Base-by-base conservation (phyloP, 2,329 filamentous ascomycete species). In the Apiospora saccharicola region DNA sequence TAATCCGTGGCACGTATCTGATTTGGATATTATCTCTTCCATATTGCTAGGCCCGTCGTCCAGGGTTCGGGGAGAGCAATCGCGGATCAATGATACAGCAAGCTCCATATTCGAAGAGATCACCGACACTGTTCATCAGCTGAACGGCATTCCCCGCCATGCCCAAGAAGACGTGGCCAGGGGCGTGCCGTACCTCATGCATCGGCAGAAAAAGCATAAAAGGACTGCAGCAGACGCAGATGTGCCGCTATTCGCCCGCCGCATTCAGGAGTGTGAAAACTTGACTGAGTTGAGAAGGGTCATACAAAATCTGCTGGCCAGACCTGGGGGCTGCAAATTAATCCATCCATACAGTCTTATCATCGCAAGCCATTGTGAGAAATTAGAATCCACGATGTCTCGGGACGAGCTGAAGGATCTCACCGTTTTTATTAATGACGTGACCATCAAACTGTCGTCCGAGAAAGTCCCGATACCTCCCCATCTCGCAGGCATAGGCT, bases 21-120 rank as follows among this genome's bases (percentile, higher is more conserved):
- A 83, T 67, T 77, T 83, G 67, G 86, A 88, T 75, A 73, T 88
- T 30, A 76, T 87, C 7, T 34, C 57, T 70, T 82, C 82, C 13
- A 79, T 78, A 22, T 82, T 84, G 19, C 77, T 88, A 12, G 51
- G 74, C 7, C 30, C 57, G 6, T 41, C 57, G 2, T 64, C 14
- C 3, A 41, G 19, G 19, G 57, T 57, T 71, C 24, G 47, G 72
- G n/a, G 22, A 70, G 16, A 69, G 30, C 22, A 37, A 72, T 5
- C 19, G 6, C 8, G 61, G 46, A 5, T 43, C 41, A 12, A 44
- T 22, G 26, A 7, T 30, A 13, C 14, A 41, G 19, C 68, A 53
- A 12, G 10, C 14, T 24, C 37, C 47, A 64, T 7, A 19, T 41
- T 64, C 57, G 34, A 41, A 19, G 19, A 41, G 16, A 22, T 64